These are phyloP conservation scores for Paramecium sexaurelia DNA, from an alignment of 73 alveolate species.

Conservation along the genomic window DNA sequence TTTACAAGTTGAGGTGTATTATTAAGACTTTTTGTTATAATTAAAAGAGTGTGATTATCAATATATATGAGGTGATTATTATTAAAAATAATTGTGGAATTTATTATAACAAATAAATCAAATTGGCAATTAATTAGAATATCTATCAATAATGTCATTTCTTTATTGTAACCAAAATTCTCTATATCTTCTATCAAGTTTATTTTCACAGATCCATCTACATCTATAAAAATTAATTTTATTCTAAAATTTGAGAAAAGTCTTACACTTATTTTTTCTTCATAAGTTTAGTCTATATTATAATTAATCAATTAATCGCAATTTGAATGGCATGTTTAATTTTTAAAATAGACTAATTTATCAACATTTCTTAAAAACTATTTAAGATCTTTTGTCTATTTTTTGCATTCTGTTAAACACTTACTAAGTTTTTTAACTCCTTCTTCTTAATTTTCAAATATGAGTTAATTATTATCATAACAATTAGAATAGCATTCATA, in stretches of 20 bases:
- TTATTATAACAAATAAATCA: too few relatives aligned
- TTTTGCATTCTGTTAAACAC: not conserved
- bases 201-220: not conserved
- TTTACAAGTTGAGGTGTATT: too few relatives aligned
- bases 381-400: not conserved
- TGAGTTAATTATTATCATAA: not conserved
- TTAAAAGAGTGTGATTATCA: too few relatives aligned
- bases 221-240: not conserved
- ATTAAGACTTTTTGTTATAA: too few relatives aligned
- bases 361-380: constrained; percentile 29
- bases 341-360: not conserved
- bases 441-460: not conserved
- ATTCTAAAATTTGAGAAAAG: not conserved
- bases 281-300: not conserved
- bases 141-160: not conserved
- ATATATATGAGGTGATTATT: too few relatives aligned
- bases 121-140: not conserved
- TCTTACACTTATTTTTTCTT: not conserved
- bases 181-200: constrained; percentile 11
- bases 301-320: not conserved
- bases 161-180: not conserved
- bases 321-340: not conserved
- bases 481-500: not conserved
- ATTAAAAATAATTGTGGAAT: too few relatives aligned
- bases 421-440: not conserved